These are phyloP conservation scores for Fusarium napiforme DNA, from an alignment of 2,329 filamentous ascomycete species.

Conservation along the genomic window DNA sequence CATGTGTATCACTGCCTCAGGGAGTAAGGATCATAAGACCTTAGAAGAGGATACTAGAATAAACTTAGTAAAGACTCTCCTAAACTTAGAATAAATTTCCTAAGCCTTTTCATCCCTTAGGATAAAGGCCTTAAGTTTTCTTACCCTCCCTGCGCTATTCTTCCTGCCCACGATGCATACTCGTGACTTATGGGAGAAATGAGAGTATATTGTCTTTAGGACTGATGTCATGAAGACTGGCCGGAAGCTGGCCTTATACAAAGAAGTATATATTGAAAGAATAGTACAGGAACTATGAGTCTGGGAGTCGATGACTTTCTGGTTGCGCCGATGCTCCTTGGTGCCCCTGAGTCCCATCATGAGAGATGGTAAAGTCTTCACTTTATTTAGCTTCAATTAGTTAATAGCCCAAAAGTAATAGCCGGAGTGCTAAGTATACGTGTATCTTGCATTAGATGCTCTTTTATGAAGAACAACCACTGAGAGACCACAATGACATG, in stretches of 20 bases:
- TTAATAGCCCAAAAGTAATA: background rate
- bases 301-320: background rate
- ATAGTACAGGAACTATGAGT: too few relatives aligned
- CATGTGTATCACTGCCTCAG: background rate
- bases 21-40: too few relatives aligned
- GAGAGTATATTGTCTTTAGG: background rate
- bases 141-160: too few relatives aligned
- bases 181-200: background rate
- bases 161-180: background rate
- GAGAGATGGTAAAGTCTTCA: background rate
- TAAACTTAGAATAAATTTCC: too few relatives aligned
- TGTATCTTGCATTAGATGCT: background rate
- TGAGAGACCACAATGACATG: background rate
- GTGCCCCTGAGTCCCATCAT: too few relatives aligned
- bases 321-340: background rate
- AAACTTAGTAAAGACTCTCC: too few relatives aligned
- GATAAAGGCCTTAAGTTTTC: too few relatives aligned
- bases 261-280: background rate
- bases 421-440: background rate
- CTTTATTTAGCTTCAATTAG: background rate
- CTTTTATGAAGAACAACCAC: background rate
- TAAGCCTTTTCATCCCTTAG: too few relatives aligned
- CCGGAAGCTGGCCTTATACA: accelerated
- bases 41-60: too few relatives aligned
- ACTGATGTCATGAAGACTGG: background rate